A percentile compares a stretch with the other conserved stretches of the same genome.
Conservation (phyloP, 2,329 filamentous ascomycete genomes). For the Monosporascus sp. region DNA sequence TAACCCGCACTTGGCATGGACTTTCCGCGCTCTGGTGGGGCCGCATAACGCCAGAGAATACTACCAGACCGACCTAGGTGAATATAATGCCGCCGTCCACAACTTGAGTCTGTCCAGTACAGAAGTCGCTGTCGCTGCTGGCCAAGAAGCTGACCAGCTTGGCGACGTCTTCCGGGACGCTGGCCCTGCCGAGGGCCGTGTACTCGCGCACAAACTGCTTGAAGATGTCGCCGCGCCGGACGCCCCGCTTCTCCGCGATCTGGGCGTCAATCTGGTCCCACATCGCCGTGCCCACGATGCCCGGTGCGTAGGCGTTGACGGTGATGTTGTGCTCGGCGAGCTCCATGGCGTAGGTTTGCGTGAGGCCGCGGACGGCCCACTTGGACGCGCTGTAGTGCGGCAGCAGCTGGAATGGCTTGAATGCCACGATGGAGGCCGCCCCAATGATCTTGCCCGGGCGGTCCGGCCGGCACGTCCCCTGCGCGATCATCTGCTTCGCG, state of each 20-base stretch:
- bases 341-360: constrained; percentile 63
- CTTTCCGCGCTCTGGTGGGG: too few species aligned
- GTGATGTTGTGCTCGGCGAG: constrained; percentile 61
- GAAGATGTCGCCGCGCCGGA: constrained; percentile 48
- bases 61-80: constrained; percentile 18
- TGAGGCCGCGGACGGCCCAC: constrained; percentile 62
- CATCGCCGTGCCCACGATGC: constrained; percentile 63
- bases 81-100: constrained; percentile 57
- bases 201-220: constrained; percentile 48
- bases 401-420: constrained; percentile 54
- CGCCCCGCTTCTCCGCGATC: constrained; percentile 46
- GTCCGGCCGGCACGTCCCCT: constrained; percentile 40
- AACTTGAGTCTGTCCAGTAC: constrained; percentile 62
- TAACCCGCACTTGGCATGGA: too few species aligned
- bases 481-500: constrained; percentile 60
- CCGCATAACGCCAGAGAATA: not conserved
- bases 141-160: constrained; percentile 59
- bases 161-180: constrained; percentile 58
- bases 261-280: constrained; percentile 65
- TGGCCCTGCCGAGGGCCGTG: constrained; percentile 53
- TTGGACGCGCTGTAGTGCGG: constrained; percentile 62
- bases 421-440: constrained; percentile 51
- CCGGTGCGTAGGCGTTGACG: constrained; percentile 62
- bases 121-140: constrained; percentile 55
- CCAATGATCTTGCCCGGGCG: constrained; percentile 43